Base-by-base conservation (phyloP, 2,329 filamentous ascomycete species). In the Stenocarpella maydis region DNA sequence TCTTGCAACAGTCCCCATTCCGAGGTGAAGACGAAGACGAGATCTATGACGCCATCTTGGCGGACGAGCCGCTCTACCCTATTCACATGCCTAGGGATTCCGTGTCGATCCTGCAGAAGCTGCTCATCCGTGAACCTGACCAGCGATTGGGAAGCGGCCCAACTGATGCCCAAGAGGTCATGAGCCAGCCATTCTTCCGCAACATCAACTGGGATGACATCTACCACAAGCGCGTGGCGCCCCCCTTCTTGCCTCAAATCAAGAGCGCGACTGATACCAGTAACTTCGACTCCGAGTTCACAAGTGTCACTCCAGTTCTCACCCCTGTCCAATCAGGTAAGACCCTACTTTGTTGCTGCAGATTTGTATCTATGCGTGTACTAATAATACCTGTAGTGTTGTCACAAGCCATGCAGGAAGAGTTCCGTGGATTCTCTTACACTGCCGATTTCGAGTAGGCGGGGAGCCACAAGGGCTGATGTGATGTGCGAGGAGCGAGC, bases 121-220 rank as follows among this genome's bases (percentile, higher is more conserved):
- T 99, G 67, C 88, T 99, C 72, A 99, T 94, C 9, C 91, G 96
- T 73, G 96, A 99, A 81, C 96, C 96, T 0, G 96, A 98, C 76
- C 87, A 96, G 77, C 91, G 96, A 74, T 87, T 99, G 37, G 96
- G 96, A 72, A 97, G 94, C 74, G 96, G 96, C 4, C 95, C 96
- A 2, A 98, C 96, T 0, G 96, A 99, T 81, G 96, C 96, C 3
- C 95, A 98, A 81, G 96, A 99, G 81, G 92, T 99, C 78, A 99
- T 99, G 96, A 97, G 91, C 78, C 96, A 99, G 80, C 93, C 96
- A 1, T 99, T 99, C 86, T 99, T 99, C 86, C 88, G 94, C 72
- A 97, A 96, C 79, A 93, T 98, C 80, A 97, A 96, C 82, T 99
- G 96, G 96, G 96, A 99, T 74, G 96, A 99, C 78, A 94, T 99